Percentiles rank a stretch among this genome's conserved stretches.
phyloP scores from a whole-genome alignment of 1,139 yeast species.

The Saccharomycopsis crataegensis region DNA sequence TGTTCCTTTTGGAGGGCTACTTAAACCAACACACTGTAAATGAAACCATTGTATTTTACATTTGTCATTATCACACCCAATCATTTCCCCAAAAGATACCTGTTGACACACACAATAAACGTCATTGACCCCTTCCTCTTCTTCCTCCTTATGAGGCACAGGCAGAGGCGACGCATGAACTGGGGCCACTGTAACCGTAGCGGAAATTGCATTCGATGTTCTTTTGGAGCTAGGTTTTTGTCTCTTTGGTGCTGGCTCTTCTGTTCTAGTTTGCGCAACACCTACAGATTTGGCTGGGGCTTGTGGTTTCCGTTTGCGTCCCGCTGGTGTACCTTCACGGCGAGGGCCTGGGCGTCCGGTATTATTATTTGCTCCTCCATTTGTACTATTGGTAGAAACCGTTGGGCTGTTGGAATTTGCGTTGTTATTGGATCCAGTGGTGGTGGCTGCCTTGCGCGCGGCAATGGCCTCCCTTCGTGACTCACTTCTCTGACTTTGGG shows the following conservation, averaged over 20 bases:
- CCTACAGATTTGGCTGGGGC: not conserved
- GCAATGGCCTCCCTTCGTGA: constrained; percentile 88
- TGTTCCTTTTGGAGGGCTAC: constrained; percentile 87
- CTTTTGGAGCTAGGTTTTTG: constrained; percentile 19
- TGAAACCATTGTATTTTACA: constrained; percentile 98
- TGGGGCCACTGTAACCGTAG: not conserved
- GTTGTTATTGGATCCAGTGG: constrained; percentile 4
- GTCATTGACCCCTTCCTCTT: constrained; percentile 38
- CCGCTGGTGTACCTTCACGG: not conserved
- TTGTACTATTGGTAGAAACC: constrained; percentile 5
- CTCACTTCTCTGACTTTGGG: constrained; percentile 70
- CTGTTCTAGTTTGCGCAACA: not conserved
- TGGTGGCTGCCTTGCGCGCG: constrained; percentile 57
- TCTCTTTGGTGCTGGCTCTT: not conserved
- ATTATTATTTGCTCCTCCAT: constrained; percentile 17
- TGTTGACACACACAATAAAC: constrained; percentile 96
- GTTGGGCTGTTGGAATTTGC: constrained; percentile 7
- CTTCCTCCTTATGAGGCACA: constrained; percentile 16
- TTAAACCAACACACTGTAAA: constrained; percentile 87
- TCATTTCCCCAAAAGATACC: constrained; percentile 97
- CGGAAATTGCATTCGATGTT: constrained; percentile 7
- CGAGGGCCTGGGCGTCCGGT: not conserved
- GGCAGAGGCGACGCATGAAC: not conserved
- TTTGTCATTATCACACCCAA: constrained; percentile 92
- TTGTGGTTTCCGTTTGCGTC: not conserved